phyloP scores from a whole-genome alignment of 176 grass and related monocot species.

The Aegilops tauschii region DNA sequence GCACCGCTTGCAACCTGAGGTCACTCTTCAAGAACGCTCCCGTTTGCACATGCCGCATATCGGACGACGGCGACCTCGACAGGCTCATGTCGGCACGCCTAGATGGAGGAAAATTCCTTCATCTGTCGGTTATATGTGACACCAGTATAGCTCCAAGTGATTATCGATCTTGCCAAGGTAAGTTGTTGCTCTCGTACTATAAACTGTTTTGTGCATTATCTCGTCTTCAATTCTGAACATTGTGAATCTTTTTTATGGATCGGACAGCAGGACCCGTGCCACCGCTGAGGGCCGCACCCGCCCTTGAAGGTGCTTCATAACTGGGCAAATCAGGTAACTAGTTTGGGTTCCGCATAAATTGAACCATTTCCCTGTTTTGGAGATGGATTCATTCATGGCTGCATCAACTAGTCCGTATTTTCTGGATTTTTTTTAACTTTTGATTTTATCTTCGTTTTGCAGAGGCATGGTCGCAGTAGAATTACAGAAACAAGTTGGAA shows the following conservation, averaged over 20 bases:
- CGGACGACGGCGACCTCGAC: not conserved
- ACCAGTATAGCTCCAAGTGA: not conserved
- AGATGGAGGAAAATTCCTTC: not conserved
- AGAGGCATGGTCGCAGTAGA: not conserved
- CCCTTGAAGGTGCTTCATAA: not conserved
- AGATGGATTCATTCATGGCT: not conserved
- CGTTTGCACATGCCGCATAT: slow-evolving; percentile 21
- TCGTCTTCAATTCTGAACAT: not conserved
- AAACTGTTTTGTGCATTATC: too few relatives aligned
- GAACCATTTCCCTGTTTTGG: not conserved
- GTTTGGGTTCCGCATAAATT: not conserved
- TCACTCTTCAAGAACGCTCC: not conserved
- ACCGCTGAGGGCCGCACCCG: not conserved
- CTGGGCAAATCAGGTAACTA: slow-evolving; percentile 1
- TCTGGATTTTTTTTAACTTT: not conserved
- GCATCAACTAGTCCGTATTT: not conserved
- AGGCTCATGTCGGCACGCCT: not conserved
- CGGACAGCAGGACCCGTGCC: not conserved
- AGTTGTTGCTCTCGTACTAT: not conserved
- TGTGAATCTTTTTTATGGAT: not conserved
- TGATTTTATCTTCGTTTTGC: not conserved
- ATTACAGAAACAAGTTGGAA: not conserved
- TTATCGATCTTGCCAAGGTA: not conserved
- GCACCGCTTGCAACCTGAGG: too few relatives aligned
- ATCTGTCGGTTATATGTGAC: not conserved